A percentile compares a stretch with the other conserved stretches of the same genome.
Evolutionary conservation across 1,284 basidiomycete species (phyloP).

Genomic region (Leccinum angustisporum): DNA sequence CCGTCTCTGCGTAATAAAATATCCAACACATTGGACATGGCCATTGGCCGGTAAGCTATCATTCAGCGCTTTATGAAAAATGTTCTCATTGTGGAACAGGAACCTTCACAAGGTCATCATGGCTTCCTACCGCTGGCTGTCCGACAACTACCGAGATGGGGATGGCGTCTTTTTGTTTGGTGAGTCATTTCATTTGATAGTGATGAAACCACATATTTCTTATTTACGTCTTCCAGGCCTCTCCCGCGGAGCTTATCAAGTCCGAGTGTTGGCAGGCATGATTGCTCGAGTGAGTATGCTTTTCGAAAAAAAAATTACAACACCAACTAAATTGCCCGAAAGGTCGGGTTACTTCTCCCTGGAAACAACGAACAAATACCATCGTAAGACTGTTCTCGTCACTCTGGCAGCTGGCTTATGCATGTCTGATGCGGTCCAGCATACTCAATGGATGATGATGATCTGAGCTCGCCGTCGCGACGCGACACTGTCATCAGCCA

Average conservation of each 20-base stretch:
- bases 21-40: constrained; percentile 30
- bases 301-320: background rate
- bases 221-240: constrained; percentile 30
- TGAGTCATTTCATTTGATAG: constrained; percentile 5
- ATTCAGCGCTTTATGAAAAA: background rate
- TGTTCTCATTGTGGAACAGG: constrained; percentile 16
- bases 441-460: constrained; percentile 26
- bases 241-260: constrained; percentile 43
- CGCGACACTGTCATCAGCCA: constrained; percentile 12
- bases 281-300: constrained; percentile 29
- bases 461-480: constrained; percentile 3
- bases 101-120: constrained; percentile 35
- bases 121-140: constrained; percentile 38
- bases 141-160: constrained; percentile 35
- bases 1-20: constrained; percentile 15
- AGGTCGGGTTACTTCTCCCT: constrained; percentile 39
- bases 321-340: background rate
- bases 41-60: constrained; percentile 31
- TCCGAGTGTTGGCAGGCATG: constrained; percentile 39
- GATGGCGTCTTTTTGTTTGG: constrained; percentile 39
- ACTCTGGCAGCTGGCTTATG: background rate
- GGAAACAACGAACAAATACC: constrained; percentile 41
- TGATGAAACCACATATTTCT: background rate
- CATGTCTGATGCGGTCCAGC: constrained; percentile 13
- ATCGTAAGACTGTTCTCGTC: constrained; percentile 25